Base-by-base conservation (phyloP, 2,329 filamentous ascomycete species). In the Chalara sp. region DNA sequence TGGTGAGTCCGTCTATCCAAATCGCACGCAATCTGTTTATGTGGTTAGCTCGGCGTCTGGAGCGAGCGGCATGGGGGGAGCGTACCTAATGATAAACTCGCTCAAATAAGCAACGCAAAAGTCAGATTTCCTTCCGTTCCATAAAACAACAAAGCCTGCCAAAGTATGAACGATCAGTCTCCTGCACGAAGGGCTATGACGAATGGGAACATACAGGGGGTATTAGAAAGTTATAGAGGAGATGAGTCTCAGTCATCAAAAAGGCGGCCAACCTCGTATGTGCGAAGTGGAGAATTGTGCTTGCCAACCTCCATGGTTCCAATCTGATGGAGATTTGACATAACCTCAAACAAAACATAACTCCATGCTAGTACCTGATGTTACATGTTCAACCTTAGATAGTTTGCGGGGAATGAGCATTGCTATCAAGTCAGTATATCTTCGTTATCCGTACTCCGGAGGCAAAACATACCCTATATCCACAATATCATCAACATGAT, bases 401-500 rank as follows among this genome's bases (percentile, higher is more conserved):
- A 60, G 75, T 70, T 61, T 71, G 75, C 61, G 75, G 74, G 60
- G 75, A 75, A 61, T 72, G 71, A 66, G 70, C 75, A 63, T 74
- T 76, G 61, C 73, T 76, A 59, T 56, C 51, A 21, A 21, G 21
- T 21, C 21, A 21, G 21, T 21, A 21, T 21, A 21, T 21, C 21
- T 21, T 21, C 21, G 21, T 21, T 21, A 21, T 21, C 21, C 21
- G 3, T 21, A 21, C 21, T 48, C 41, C 10, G 41, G 4, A n/a
- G 44, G 40, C 32, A 52, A 41, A 44, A 56, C 61, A 50, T 59
- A 65, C 63, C 81, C 86, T 71, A 89, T 83, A 68, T 93, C 89
- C 73, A 89, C 86, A 73, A 96, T 83, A 72, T 96, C 91, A 80
- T 96, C 91, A 67, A 96, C 86, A 76, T 96, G 91, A 75, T 96